These are phyloP conservation scores for Colletotrichum sp. DNA, from an alignment of 2,329 filamentous ascomycete species.

Conservation along the genomic window DNA sequence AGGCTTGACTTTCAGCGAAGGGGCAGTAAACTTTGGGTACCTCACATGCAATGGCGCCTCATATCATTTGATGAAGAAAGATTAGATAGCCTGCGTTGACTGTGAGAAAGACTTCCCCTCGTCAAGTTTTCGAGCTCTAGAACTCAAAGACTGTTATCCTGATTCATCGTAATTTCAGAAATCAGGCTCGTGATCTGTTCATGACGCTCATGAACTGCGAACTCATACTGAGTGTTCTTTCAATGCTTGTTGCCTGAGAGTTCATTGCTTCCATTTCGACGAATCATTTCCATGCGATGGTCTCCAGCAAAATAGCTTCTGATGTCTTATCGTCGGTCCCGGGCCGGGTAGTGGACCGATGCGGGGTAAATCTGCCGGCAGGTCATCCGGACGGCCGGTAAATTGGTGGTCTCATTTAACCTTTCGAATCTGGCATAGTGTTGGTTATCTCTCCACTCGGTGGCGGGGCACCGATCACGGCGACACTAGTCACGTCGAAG, in stretches of 20 bases:
- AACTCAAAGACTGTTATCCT: no score
- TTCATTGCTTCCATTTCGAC: neutral
- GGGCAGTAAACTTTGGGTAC: neutral
- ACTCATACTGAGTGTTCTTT: neutral
- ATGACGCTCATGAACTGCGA: neutral
- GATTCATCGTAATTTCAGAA: neutral
- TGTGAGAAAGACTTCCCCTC: no score
- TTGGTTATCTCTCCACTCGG: neutral
- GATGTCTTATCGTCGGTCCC: neutral
- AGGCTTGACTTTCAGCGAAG: neutral
- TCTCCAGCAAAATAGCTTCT: neutral
- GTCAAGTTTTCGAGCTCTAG: no score
- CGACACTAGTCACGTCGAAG: neutral
- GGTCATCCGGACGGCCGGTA: neutral
- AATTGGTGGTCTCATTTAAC: neutral
- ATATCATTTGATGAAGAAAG: neutral
- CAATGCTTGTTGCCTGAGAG: neutral
- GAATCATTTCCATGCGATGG: neutral
- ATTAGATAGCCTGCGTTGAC: no score
- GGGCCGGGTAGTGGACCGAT: neutral
- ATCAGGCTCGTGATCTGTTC: neutral
- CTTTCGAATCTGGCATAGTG: neutral
- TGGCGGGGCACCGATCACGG: neutral
- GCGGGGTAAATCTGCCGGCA: neutral
- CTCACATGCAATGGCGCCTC: neutral